Evolutionary conservation across 768 basidiomycete genomes (phyloP).

Genomic region (Fomitopsis serialis): DNA sequence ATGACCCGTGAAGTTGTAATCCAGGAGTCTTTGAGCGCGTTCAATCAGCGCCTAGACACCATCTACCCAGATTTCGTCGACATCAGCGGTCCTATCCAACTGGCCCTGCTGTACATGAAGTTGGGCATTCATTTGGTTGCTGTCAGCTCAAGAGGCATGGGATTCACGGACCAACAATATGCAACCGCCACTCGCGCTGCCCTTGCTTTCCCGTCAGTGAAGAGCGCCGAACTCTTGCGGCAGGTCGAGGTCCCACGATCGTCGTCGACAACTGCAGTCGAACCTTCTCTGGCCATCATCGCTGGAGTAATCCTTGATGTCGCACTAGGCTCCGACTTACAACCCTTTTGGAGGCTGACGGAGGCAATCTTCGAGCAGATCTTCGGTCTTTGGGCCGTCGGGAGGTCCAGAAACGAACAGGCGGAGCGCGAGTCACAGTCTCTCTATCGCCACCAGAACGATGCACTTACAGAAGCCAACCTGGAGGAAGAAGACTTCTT

Average conservation of each 20-base stretch:
- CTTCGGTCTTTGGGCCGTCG: constrained; percentile 78
- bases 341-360: constrained; percentile 30
- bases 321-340: constrained; percentile 34
- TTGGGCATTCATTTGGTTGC: constrained; percentile 64
- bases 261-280: constrained; percentile 29
- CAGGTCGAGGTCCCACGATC: constrained; percentile 6
- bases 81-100: constrained; percentile 58
- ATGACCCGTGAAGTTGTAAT: constrained; percentile 58
- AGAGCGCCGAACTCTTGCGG: constrained; percentile 33
- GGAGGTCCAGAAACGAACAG: constrained; percentile 65
- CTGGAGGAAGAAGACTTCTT: constrained; percentile 81
- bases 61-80: constrained; percentile 72
- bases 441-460: constrained; percentile 68
- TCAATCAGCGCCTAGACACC: constrained; percentile 62
- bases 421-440: constrained; percentile 59
- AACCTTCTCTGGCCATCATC: constrained; percentile 42
- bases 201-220: constrained; percentile 50
- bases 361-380: constrained; percentile 61
- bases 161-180: constrained; percentile 1
- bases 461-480: constrained; percentile 61
- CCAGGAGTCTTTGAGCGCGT: constrained; percentile 76
- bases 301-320: constrained; percentile 41
- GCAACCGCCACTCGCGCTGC: constrained; percentile 25
- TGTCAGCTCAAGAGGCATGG: constrained; percentile 10
- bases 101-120: constrained; percentile 60